These are phyloP conservation scores for Dujonia santamariae DNA, from an alignment of 1,139 yeast species.

Conservation along the genomic window DNA sequence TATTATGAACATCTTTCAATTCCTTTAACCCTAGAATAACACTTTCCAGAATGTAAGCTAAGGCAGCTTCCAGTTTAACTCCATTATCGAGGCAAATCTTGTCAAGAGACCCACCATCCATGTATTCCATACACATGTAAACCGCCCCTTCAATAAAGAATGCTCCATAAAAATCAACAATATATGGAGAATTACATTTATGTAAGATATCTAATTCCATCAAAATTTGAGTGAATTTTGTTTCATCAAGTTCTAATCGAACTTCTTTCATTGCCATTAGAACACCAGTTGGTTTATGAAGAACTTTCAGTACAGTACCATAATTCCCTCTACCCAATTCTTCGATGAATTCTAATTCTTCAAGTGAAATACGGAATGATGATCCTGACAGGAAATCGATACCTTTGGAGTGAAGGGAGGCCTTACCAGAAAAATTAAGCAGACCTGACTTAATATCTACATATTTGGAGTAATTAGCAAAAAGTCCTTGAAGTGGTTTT, in stretches of 20 bases:
- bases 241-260: constrained; percentile 84
- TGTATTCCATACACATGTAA: constrained; percentile 96
- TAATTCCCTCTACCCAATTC: constrained; percentile 95
- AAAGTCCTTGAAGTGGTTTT: constrained; percentile 49
- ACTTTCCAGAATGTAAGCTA: constrained; percentile 79
- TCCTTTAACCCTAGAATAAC: constrained; percentile 82
- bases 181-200: constrained; percentile 83
- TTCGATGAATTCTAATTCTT: constrained; percentile 78
- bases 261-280: constrained; percentile 98
- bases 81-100: constrained; percentile 73
- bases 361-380: constrained; percentile 80
- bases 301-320: constrained; percentile 89
- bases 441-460: constrained; percentile 91
- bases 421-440: constrained; percentile 87
- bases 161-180: constrained; percentile 96
- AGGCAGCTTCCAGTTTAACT: constrained; percentile 68
- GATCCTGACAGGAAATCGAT: constrained; percentile 88
- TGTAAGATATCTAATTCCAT: constrained; percentile 95
- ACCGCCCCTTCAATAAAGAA: constrained; percentile 97
- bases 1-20: constrained; percentile 81
- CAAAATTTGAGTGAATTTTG: constrained; percentile 85
- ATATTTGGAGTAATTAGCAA: constrained; percentile 81
- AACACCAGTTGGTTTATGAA: constrained; percentile 91
- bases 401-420: constrained; percentile 88
- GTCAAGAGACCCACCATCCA: constrained; percentile 97